A percentile compares a stretch with the other conserved stretches of the same genome.
phyloP scores from a whole-genome alignment of 2,329 filamentous ascomycete genomes.

The Trichophyton benhamiae region DNA sequence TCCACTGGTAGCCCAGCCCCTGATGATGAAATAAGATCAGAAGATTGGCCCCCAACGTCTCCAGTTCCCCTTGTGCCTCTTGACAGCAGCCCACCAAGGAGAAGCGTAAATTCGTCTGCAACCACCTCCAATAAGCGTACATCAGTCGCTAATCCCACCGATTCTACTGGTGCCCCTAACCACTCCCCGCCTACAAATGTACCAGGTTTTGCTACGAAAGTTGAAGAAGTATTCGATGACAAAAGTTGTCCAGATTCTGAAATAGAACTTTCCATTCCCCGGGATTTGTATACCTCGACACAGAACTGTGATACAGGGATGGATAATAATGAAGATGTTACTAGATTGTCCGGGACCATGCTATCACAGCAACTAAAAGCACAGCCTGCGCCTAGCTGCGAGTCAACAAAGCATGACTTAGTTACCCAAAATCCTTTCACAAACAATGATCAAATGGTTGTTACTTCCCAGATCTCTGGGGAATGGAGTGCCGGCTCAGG shows the following conservation, averaged over 20 bases:
- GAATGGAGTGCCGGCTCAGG: no score
- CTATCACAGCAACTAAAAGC: background rate
- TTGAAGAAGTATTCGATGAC: background rate
- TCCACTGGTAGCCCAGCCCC: background rate
- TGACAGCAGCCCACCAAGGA: background rate
- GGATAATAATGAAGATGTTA: background rate
- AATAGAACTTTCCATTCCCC: slow-evolving; percentile 9
- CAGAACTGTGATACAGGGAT: background rate
- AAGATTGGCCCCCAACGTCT: background rate
- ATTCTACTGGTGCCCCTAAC: background rate
- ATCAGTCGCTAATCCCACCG: background rate
- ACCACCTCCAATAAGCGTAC: background rate
- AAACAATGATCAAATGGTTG: background rate
- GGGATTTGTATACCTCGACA: slow-evolving; percentile 8
- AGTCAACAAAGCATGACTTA: background rate
- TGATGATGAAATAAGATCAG: background rate
- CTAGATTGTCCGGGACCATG: background rate
- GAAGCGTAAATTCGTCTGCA: background rate
- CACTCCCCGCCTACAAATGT: no score
- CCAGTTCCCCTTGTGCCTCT: background rate
- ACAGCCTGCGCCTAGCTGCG: background rate
- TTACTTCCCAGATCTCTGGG: background rate
- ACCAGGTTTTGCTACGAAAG: background rate
- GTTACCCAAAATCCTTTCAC: background rate
- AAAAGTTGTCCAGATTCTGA: slow-evolving; percentile 3